Conservation (phyloP, 495 filamentous ascomycete genomes). For the Physcia stellaris region DNA sequence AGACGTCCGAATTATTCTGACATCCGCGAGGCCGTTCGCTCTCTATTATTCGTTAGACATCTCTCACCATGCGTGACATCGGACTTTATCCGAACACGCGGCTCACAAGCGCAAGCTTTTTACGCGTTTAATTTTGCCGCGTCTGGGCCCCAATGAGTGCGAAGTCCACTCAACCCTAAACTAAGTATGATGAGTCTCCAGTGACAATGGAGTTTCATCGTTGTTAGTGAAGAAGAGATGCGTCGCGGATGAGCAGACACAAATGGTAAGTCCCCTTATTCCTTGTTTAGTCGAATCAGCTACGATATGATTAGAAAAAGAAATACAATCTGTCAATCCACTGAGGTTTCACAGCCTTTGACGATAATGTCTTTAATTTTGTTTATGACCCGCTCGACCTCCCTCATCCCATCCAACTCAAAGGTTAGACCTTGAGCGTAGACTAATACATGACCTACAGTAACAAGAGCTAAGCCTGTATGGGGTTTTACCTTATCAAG, state of each 20-base stretch:
- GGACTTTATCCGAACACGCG: too few species aligned
- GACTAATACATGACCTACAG: neutral
- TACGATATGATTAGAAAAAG: conserved; percentile 24
- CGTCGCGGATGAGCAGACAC: neutral
- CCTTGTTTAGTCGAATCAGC: neutral
- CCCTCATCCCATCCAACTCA: neutral
- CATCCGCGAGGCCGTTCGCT: too few species aligned
- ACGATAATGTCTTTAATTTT: conserved; percentile 8
- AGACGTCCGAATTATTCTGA: too few species aligned
- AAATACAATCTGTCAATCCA: conserved; percentile 86
- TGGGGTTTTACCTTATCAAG: neutral
- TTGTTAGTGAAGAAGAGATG: too few species aligned
- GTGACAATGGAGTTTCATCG: too few species aligned
- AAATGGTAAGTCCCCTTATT: neutral
- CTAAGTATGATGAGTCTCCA: too few species aligned
- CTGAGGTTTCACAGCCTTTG: conserved; percentile 39
- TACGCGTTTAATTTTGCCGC: too few species aligned
- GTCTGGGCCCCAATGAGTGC: too few species aligned
- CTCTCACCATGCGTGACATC: too few species aligned
- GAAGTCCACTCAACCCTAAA: too few species aligned
- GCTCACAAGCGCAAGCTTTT: too few species aligned
- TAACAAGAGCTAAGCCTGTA: neutral
- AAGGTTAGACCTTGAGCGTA: neutral
- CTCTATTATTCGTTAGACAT: too few species aligned
- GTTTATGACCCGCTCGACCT: neutral